Conservation (phyloP, 371 early-diverging fungal species). For the Syncephalis plumigaleata region DNA sequence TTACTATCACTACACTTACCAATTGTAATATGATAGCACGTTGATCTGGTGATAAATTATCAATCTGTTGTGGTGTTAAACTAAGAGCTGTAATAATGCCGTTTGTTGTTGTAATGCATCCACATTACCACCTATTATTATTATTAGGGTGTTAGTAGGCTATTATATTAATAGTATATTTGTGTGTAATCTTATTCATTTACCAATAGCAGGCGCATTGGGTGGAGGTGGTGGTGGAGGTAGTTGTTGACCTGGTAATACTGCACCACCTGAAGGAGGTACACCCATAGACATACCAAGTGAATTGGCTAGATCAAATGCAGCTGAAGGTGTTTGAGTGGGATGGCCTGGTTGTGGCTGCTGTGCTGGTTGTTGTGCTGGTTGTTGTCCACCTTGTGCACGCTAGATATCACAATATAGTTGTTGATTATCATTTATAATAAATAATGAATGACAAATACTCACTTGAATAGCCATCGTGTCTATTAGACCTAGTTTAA, state of each 20-base stretch:
- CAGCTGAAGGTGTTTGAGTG: too few species aligned
- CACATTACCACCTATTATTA: slow-evolving; percentile 3
- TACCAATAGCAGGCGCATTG: neutral
- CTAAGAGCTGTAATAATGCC: slow-evolving; percentile 26
- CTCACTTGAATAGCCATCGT: slow-evolving; percentile 50
- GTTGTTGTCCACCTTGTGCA: neutral
- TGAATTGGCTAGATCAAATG: too few species aligned
- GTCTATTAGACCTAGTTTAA: slow-evolving; percentile 70
- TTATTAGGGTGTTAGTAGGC: neutral
- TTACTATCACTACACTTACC: slow-evolving; percentile 14
- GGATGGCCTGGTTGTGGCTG: neutral
- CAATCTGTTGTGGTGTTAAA: slow-evolving; percentile 30
- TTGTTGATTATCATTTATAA: too few species aligned
- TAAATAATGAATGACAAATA: too few species aligned
- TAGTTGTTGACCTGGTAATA: neutral
- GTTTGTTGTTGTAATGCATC: slow-evolving; percentile 24
- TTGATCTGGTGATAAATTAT: slow-evolving; percentile 26
- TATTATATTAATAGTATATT: neutral
- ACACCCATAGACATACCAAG: too few species aligned
- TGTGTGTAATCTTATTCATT: neutral
- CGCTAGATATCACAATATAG: neutral
- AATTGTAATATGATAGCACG: slow-evolving; percentile 28
- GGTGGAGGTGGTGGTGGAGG: slow-evolving; percentile 2
- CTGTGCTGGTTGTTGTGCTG: neutral
- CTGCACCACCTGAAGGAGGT: neutral